Evolutionary conservation across 805 yeast genomes (phyloP), one percentile per base, ranked within the genome.

Genomic region (Nematodospora valgi): DNA sequence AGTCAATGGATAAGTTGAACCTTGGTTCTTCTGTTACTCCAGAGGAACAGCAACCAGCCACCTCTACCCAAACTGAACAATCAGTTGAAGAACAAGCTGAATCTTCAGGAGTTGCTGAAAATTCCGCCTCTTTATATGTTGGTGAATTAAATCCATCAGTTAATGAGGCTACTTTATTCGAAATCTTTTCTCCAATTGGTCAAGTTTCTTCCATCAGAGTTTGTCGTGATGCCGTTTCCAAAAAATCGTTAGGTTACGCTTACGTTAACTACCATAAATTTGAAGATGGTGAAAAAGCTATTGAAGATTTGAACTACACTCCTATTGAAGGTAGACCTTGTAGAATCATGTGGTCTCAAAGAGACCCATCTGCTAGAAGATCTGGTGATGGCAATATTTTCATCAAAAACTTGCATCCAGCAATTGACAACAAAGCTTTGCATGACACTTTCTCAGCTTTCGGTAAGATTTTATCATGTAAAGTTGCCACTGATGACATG

Each of bases 321-420:
- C 80, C 80, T 56, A 81, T 93, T 71, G 89, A 89, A 68, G 97
- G 96, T 59, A 86, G 83, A 59, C 88, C 96, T 56, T 88, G 97
- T 73, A 87, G 98, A 70, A 91, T 93, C 74, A 93, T 93, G 98
- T 88, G 98, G 97, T 88, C 97, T 51, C 98, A 93, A 76, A 87
- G 98, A 72, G 98, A 93, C 65, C 98, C 98, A 48, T 77, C 96
- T 44, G 66, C 81, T 56, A 86, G 98, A 78, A 86, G 82, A 76
- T 82, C 82, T 59, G 97, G 97, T 65, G 83, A 86, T 47, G 97
- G 96, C 59, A 93, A 93, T 78, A 82, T 93, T 50, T 93, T 84
- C 80, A 91, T 93, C 74, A 93, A 93, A 82, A 93, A 93, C 80
- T 80, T 93, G 70, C 96, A 91, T 68, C 94, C 96, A 43, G 95